Base-by-base conservation (phyloP, 2,329 filamentous ascomycete genomes). In the Colletotrichum euphorbiae region DNA sequence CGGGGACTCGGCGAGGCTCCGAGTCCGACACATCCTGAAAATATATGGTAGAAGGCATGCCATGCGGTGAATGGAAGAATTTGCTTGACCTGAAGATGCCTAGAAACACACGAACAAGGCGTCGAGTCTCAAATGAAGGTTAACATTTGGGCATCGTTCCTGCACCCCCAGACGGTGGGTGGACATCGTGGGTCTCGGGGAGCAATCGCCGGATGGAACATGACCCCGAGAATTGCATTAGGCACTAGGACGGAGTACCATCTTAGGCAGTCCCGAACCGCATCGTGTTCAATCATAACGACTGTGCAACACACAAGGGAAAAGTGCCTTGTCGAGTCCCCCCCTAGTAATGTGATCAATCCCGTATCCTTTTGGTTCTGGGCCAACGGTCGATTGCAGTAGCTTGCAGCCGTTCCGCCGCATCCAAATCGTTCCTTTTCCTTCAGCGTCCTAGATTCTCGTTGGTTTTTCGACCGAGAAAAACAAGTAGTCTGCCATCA, bases 141-240 rank as follows among this genome's bases (percentile, higher is more conserved):
- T 28, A 5, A n/a, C 40, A 46, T 19, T 13, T 43, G 56, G 5
- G 19, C 8, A 19, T 48, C 21, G 55, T 61, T 55, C 48, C 56
- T 56, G 33, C 33, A 63, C n/a, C 45, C 59, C 51, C 42, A 19
- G 64, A 58, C 43, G n/a, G n/a, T n/a, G n/a, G 42, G 36, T 43
- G 43, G 3, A 42, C 42, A 40, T 62, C 36, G 42, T 55, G 43
- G 64, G 19, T 43, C 21, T 58, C 52, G 38, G 60, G 38, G 54
- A 59, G 52, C 31, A 43, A 13, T 31, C n/a, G 54, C 21, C n/a
- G 24, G 28, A 57, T 55, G 54, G 50, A 62, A 67, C 63, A 36
- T 50, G 4, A 19, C 61, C 61, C 40, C 61, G 31, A 8, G 15
- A 54, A 65, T 66, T 60, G 66, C 54, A 69, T 69, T 21, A 40